phyloP scores from a whole-genome alignment of 495 filamentous ascomycete genomes.

The Penicillium tannophilum region DNA sequence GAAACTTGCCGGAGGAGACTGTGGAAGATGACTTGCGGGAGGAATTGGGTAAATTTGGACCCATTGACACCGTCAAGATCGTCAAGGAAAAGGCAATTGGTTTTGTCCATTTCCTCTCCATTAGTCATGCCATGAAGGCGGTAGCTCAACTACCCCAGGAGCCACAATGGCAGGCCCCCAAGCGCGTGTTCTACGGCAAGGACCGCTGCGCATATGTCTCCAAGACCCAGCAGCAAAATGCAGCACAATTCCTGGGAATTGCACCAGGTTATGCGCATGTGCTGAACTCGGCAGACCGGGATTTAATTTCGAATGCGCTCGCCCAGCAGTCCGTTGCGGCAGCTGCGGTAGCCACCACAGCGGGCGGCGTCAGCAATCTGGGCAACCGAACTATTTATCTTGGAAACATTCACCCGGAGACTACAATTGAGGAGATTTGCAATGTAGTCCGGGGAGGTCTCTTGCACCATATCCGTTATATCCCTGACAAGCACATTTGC shows the following conservation, averaged over 20 bases:
- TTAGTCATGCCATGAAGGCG: slow-evolving; percentile 98
- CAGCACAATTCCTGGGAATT: slow-evolving; percentile 96
- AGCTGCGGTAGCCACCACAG: slow-evolving; percentile 92
- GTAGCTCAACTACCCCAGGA: slow-evolving; percentile 96
- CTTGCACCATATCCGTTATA: slow-evolving; percentile 97
- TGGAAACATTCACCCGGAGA: slow-evolving; percentile 98
- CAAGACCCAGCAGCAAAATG: slow-evolving; percentile 99
- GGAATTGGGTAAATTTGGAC: slow-evolving; percentile 93
- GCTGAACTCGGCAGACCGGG: slow-evolving; percentile 90
- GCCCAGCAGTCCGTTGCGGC: slow-evolving; percentile 97
- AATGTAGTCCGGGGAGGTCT: slow-evolving; percentile 93
- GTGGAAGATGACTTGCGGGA: slow-evolving; percentile 91
- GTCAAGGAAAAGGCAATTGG: slow-evolving; percentile 98
- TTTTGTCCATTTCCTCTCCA: slow-evolving; percentile 96
- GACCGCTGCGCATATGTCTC: slow-evolving; percentile 98
- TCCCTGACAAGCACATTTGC: slow-evolving; percentile 99
- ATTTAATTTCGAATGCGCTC: slow-evolving; percentile 91
- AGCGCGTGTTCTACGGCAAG: slow-evolving; percentile 97
- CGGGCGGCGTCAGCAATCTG: slow-evolving; percentile 94
- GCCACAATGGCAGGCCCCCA: slow-evolving; percentile 91
- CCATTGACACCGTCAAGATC: slow-evolving; percentile 96
- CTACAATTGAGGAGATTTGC: slow-evolving; percentile 97
- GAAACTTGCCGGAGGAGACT: slow-evolving; percentile 88
- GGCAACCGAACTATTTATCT: slow-evolving; percentile 98
- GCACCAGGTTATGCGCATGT: slow-evolving; percentile 97